phyloP scores from a whole-genome alignment of 208 protist species.

The Wallacemonas sp. region DNA sequence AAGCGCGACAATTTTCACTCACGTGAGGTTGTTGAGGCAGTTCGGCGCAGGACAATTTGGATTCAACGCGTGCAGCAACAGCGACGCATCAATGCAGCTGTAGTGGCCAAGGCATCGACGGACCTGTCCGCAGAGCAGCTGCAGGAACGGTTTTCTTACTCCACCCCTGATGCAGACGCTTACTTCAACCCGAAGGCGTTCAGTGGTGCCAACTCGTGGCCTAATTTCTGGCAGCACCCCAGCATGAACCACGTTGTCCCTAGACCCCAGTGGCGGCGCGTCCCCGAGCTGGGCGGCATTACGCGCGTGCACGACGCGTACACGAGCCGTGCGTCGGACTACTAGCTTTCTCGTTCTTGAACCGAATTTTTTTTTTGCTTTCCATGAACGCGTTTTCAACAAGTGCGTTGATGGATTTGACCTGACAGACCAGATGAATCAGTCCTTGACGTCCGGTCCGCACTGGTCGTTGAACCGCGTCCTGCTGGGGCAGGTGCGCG shows the following conservation, averaged over 20 bases:
- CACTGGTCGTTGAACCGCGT: too few species aligned
- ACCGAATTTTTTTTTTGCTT: background rate
- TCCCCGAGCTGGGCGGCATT: conserved; percentile 81
- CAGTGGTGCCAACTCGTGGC: conserved; percentile 67
- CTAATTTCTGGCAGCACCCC: conserved; percentile 91
- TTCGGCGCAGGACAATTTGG: conserved; percentile 82
- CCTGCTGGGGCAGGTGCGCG: background rate
- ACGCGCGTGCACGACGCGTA: conserved; percentile 75
- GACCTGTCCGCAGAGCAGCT: conserved; percentile 30
- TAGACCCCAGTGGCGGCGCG: conserved; percentile 64
- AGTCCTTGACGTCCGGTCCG: too few species aligned
- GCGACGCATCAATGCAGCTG: conserved; percentile 66
- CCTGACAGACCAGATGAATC: background rate
- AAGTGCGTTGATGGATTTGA: too few species aligned
- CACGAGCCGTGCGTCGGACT: conserved; percentile 50
- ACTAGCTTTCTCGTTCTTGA: conserved; percentile 23
- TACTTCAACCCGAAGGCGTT: conserved; percentile 79
- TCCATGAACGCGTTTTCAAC: too few species aligned
- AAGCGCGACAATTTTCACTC: conserved; percentile 73
- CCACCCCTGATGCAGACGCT: conserved; percentile 65
- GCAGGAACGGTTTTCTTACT: conserved; percentile 50
- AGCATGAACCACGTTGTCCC: conserved; percentile 77
- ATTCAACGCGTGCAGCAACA: conserved; percentile 81
- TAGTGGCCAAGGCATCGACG: conserved; percentile 35
- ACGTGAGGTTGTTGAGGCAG: conserved; percentile 71